Percentiles rank a stretch among this genome's conserved stretches.
These are phyloP conservation scores for Scalesia atractyloides DNA, from an alignment of 129 eudicot species.

Conservation along the genomic window DNA sequence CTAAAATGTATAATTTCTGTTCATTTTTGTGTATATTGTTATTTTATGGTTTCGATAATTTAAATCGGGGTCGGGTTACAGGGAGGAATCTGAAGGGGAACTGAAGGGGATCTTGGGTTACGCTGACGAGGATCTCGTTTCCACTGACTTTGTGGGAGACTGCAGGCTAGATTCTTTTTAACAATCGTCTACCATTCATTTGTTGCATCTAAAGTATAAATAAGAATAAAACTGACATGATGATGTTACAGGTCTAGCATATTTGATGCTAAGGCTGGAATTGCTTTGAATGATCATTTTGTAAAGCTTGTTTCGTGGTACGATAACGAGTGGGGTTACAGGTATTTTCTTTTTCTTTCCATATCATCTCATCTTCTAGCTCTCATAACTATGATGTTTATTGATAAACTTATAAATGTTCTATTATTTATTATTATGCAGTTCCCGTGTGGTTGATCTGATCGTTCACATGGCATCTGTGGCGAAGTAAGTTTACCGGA, in stretches of 20 bases:
- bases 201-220: neutral
- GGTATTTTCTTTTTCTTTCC: constrained; percentile 32
- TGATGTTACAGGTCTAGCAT: constrained; percentile 66
- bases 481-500: constrained; percentile 32
- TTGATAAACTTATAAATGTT: neutral
- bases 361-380: neutral
- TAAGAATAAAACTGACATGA: constrained; percentile 1
- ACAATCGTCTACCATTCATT: neutral
- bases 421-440: constrained; percentile 15
- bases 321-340: constrained; percentile 95
- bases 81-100: constrained; percentile 83
- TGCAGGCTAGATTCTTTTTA: constrained; percentile 42
- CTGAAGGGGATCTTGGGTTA: constrained; percentile 75
- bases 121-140: constrained; percentile 75
- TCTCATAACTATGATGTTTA: neutral
- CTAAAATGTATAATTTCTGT: neutral
- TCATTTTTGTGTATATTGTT: neutral
- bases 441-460: constrained; percentile 74
- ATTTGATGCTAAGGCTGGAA: constrained; percentile 86
- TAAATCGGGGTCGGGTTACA: constrained; percentile 9
- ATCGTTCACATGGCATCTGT: constrained; percentile 61
- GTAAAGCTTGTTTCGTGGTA: constrained; percentile 80
- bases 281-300: constrained; percentile 60
- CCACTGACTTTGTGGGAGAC: constrained; percentile 83
- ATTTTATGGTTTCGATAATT: neutral